Evolutionary conservation across 352 stramenopile genomes (phyloP).

Genomic region (Pythium apleroticum): DNA sequence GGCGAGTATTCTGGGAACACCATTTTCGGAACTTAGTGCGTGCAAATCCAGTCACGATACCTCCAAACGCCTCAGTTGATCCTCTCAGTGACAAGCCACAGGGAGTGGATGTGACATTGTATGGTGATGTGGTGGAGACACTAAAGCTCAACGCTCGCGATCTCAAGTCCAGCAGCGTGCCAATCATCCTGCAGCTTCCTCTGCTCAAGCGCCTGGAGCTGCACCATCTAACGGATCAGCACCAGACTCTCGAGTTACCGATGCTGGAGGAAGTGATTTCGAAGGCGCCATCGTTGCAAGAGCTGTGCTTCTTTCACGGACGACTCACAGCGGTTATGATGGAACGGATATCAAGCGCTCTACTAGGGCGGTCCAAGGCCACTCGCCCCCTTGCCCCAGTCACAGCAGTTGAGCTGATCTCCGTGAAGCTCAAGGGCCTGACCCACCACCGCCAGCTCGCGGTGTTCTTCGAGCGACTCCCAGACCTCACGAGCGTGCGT

Average conservation of each 20-base stretch:
- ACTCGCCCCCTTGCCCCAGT: constrained; percentile 20
- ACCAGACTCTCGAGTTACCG: constrained; percentile 23
- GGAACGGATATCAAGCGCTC: constrained; percentile 33
- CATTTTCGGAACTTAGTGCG: constrained; percentile 19
- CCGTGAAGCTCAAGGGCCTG: constrained; percentile 49
- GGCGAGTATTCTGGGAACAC: constrained; percentile 28
- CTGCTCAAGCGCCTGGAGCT: constrained; percentile 59
- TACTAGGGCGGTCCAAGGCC: constrained; percentile 14
- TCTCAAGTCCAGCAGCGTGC: constrained; percentile 47
- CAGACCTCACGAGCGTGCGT: constrained; percentile 42
- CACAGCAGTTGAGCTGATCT: constrained; percentile 61
- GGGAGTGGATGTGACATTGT: constrained; percentile 30
- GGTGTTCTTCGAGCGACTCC: constrained; percentile 36
- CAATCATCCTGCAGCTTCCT: constrained; percentile 41
- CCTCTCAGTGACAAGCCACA: background rate
- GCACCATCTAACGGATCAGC: constrained; percentile 66
- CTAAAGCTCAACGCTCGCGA: constrained; percentile 69
- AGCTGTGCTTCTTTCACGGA: constrained; percentile 76
- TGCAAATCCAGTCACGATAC: background rate
- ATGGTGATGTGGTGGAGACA: constrained; percentile 51
- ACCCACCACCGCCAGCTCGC: constrained; percentile 42
- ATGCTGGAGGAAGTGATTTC: constrained; percentile 42
- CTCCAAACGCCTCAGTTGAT: background rate
- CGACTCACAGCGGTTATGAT: constrained; percentile 52
- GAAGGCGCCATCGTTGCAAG: constrained; percentile 31